Conservation (phyloP, 257 asterid species). For the Verbascum thapsus region DNA sequence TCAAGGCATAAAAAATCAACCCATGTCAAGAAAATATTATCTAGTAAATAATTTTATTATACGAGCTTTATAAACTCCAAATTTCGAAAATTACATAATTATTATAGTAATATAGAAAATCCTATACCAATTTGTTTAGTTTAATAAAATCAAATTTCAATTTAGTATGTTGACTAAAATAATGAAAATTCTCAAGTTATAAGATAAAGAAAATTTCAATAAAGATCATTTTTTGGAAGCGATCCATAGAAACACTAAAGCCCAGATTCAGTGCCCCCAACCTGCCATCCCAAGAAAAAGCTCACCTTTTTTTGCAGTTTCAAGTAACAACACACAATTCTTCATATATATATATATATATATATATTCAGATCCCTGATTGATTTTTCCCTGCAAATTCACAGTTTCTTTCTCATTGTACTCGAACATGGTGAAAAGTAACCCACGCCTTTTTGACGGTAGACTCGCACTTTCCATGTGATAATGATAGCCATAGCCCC, state of each 20-base stretch:
- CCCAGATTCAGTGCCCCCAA: slow-evolving; percentile 12
- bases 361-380: slow-evolving; percentile 26
- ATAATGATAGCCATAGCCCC: slow-evolving; percentile 29
- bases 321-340: slow-evolving; percentile 17
- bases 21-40: no score
- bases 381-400: slow-evolving; percentile 25
- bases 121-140: no score
- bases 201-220: no score
- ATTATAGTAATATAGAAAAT: no score
- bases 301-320: slow-evolving; percentile 26
- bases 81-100: no score
- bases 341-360: no score
- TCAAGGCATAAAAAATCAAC: no score
- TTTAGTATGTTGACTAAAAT: no score
- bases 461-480: slow-evolving; percentile 62
- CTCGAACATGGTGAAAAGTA: slow-evolving; percentile 43
- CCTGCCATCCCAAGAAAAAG: slow-evolving; percentile 19
- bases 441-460: slow-evolving; percentile 34
- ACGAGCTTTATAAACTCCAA: no score
- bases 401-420: slow-evolving; percentile 2
- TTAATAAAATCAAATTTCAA: no score
- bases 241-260: not conserved
- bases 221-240: not conserved
- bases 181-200: no score
- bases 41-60: no score